Evolutionary conservation across 805 yeast species (phyloP), one percentile per base, ranked within the genome.

Genomic region (Candida easanensis): DNA sequence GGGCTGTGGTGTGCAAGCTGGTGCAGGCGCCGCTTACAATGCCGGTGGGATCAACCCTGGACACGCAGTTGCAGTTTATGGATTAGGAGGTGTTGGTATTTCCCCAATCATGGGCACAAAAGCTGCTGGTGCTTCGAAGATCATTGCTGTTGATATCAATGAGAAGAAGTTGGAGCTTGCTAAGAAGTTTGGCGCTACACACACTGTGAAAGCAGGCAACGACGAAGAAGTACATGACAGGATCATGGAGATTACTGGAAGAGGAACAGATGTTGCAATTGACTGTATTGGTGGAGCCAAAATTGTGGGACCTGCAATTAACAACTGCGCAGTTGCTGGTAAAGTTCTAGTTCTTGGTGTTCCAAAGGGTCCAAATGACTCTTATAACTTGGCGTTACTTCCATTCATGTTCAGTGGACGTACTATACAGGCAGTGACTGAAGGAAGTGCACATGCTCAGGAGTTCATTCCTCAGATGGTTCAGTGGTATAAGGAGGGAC

Each of bases 41-140:
- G 39, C 36, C 22, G 48, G 39, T 16, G 28, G 19, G 2, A 22
- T 31, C 13, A 36, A 44, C 26, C 36, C 37, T 15, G 44, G 48
- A 8, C 36, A 44, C 14, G 20, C 39, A 3, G 44, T 40, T 14
- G 44, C 40, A 4, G 32, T 44, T 11, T 44, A 44, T 21, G 48
- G 48, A 4, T 25, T 44, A 11, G 48, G 48, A 18, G 95, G 95
- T 39, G 91, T 90, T 22, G 95, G 95, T 10, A 90, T 95, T 8
- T 84, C 85, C 45, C 95, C 93, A 17, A 64, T 85, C 38, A 70
- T 84, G 47, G 73, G 79, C 43, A 84, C 88, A 22, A 78, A 81
- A 31, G 84, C 77, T 15, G 88, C 87, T 56, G 93, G 93, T 15
- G 90, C 90, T 15, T 65, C 79, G 16, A 71, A 73, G 10, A 79